Conservation (phyloP, 1,139 yeast genomes). For the Sugiyamaella xylanicola region DNA sequence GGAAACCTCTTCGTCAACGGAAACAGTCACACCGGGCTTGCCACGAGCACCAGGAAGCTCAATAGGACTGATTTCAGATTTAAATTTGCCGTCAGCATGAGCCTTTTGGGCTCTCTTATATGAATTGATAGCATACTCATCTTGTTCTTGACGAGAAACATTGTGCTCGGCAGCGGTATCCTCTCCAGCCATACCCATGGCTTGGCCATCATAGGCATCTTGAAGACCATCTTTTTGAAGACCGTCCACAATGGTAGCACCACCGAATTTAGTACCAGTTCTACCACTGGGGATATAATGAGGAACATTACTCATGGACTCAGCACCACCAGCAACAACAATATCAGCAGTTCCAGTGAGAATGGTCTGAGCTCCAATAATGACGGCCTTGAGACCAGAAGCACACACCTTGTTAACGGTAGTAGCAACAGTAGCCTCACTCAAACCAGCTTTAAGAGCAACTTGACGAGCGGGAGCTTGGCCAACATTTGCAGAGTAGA, state of each 20-base stretch:
- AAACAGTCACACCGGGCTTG: conserved; percentile 76
- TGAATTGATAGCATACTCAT: conserved; percentile 83
- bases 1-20: conserved; percentile 74
- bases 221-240: conserved; percentile 86
- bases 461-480: conserved; percentile 99
- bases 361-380: conserved; percentile 88
- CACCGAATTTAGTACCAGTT: conserved; percentile 88
- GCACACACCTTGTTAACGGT: conserved; percentile 98
- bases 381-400: conserved; percentile 89
- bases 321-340: conserved; percentile 96
- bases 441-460: conserved; percentile 84
- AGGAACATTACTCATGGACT: conserved; percentile 95
- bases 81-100: conserved; percentile 75
- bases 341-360: conserved; percentile 88
- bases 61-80: conserved; percentile 77
- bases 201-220: conserved; percentile 81
- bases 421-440: conserved; percentile 76
- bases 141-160: conserved; percentile 74
- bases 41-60: conserved; percentile 90
- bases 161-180: conserved; percentile 78
- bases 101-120: conserved; percentile 84
- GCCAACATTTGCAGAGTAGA: conserved; percentile 89
- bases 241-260: conserved; percentile 76
- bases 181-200: conserved; percentile 98
- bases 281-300: conserved; percentile 88